Evolutionary conservation across 1,139 yeast genomes (phyloP), one percentile per base, ranked within the genome.

Genomic region (Suzukiozyma palmioleophila): DNA sequence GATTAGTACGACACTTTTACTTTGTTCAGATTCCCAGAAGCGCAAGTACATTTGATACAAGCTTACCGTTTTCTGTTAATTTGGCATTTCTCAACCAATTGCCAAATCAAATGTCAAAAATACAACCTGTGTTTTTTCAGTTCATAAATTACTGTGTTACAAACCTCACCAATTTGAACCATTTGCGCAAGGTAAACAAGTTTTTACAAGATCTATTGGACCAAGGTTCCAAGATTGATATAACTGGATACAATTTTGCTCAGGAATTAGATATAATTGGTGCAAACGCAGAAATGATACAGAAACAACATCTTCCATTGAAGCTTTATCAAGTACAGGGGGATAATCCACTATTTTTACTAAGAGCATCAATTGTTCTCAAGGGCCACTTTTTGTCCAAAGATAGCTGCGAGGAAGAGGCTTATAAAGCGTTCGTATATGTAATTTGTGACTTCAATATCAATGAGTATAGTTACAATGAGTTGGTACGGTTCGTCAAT

Each of bases 381-480:
- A 39, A 41, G 28, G 32, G 37, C 26, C 25, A 36, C 29, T 13
- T 41, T 18, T 21, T 26, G n/a, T 12, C 25, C 12, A 33, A 21
- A 15, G 13, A 35, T 12, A 31, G 21, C 31, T 33, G 36, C 15
- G 27, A 26, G 18, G 22, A 9, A 3, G 9, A 4, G 7, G n/a
- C 34, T 31, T 14, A 38, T 26, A 31, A 35, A 26, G 16, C 44
- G 3, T 52, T 50, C 27, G 38, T 51, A 9, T 40, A 40, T 7
- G 38, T 50, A 1, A 33, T 54, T 6, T 45, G 52, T 32, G 61
- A 56, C 43, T 47, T 47, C 26, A 54, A 56, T 41, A 43, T 44
- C 5, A 41, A 46, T 13, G 40, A 39, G 34, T 26, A 43, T 24
- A 44, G 45, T 21, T 44, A 44, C 35, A 13, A 28, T 2, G 36